phyloP scores from a whole-genome alignment of 176 grass and related monocot species.

The Phoenix dactylifera region DNA sequence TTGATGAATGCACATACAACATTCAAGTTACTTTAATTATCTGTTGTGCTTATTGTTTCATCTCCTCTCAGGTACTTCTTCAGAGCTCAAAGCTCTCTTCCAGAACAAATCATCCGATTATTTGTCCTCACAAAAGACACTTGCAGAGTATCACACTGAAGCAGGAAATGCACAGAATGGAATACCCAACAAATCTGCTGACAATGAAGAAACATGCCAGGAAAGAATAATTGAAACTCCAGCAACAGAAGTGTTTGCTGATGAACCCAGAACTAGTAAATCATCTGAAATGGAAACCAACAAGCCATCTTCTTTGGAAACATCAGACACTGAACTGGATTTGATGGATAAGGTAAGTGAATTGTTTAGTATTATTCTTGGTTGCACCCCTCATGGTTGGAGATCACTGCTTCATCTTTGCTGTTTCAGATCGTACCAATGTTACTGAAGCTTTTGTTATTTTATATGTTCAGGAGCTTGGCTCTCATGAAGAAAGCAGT shows the following conservation, averaged over 20 bases:
- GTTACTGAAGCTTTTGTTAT: constrained; percentile 18
- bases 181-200: constrained; percentile 15
- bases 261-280: constrained; percentile 5
- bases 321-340: constrained; percentile 21
- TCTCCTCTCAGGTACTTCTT: constrained; percentile 29
- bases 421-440: neutral
- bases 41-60: constrained; percentile 5
- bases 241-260: constrained; percentile 4
- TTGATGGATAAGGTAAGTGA: constrained; percentile 31
- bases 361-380: neutral
- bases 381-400: neutral
- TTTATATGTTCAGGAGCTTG: constrained; percentile 34
- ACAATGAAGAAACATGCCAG: constrained; percentile 5
- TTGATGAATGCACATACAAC: neutral
- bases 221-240: constrained; percentile 5
- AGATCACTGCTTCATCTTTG: neutral
- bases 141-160: constrained; percentile 1
- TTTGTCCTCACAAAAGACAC: constrained; percentile 1
- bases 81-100: constrained; percentile 20
- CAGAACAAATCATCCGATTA: neutral
- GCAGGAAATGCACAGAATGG: constrained; percentile 1
- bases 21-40: neutral
- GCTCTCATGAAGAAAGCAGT: constrained; percentile 22
- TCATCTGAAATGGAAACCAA: constrained; percentile 22
- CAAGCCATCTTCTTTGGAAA: constrained; percentile 5